A percentile compares a stretch with the other conserved stretches of the same genome.
Evolutionary conservation across 805 yeast genomes (phyloP).

Genomic region (Hagleromyces aurorensis): DNA sequence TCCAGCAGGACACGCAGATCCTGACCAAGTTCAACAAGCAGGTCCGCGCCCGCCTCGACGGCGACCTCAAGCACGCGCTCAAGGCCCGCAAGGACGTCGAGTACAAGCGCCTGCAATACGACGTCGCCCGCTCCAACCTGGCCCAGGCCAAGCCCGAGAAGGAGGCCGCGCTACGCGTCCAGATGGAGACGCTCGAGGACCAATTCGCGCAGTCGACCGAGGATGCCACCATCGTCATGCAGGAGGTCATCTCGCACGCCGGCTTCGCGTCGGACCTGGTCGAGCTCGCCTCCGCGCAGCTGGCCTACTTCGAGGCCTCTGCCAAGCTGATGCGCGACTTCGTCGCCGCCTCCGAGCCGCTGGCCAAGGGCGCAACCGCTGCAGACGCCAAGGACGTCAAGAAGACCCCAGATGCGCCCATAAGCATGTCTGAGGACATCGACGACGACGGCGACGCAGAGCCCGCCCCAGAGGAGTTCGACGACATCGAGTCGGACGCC

Average conservation of each 20-base stretch:
- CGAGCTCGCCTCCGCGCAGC: constrained; percentile 69
- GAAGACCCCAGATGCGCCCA: too few species aligned
- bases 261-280: constrained; percentile 58
- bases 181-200: constrained; percentile 80
- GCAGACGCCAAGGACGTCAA: too few species aligned
- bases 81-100: constrained; percentile 68
- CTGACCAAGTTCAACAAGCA: constrained; percentile 61
- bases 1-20: constrained; percentile 73
- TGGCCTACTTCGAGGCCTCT: constrained; percentile 73
- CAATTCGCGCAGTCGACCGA: constrained; percentile 86
- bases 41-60: constrained; percentile 52
- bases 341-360: constrained; percentile 23
- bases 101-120: constrained; percentile 70
- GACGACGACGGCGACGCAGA: too few species aligned
- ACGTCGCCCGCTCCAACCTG: constrained; percentile 58
- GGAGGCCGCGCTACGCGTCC: constrained; percentile 65
- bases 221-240: constrained; percentile 78
- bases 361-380: too few species aligned
- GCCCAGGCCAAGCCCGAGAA: constrained; percentile 50
- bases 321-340: constrained; percentile 56
- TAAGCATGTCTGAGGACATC: too few species aligned
- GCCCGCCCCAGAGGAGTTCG: too few species aligned
- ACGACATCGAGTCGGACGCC: too few species aligned
- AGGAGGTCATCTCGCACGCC: constrained; percentile 65
- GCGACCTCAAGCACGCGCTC: constrained; percentile 53